These are phyloP conservation scores for Hypoxylon rubiginosum DNA, from an alignment of 2,329 filamentous ascomycete genomes.

Conservation along the genomic window DNA sequence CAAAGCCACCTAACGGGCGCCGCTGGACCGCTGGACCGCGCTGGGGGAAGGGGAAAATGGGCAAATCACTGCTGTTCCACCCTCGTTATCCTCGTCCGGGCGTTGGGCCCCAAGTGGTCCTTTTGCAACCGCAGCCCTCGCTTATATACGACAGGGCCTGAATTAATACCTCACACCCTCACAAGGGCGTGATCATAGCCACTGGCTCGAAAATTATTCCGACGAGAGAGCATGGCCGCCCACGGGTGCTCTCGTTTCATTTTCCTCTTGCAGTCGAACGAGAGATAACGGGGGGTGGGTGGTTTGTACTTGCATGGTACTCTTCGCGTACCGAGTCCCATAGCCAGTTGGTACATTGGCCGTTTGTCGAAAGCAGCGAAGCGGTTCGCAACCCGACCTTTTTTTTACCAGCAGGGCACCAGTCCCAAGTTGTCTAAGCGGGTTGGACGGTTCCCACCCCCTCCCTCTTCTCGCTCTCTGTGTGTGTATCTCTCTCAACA, in stretches of 20 bases:
- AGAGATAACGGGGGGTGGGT: conserved; percentile 33
- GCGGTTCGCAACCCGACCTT: conserved; percentile 35
- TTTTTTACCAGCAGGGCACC: conserved; percentile 33
- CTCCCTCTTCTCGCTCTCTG: conserved; percentile 18
- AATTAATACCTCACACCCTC: conserved; percentile 45
- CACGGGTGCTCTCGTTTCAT: conserved; percentile 38
- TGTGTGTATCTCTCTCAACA: conserved; percentile 14
- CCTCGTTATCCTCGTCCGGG: conserved; percentile 37
- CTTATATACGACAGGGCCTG: conserved; percentile 43
- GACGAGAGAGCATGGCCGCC: conserved; percentile 30
- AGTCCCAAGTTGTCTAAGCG: conserved; percentile 40
- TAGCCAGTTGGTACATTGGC: conserved; percentile 28
- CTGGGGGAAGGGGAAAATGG: conserved; percentile 24
- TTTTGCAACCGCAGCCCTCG: conserved; percentile 42
- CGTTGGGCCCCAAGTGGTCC: conserved; percentile 39
- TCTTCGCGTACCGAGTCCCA: conserved; percentile 30
- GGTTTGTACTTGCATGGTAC: conserved; percentile 38
- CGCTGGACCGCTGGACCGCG: conserved; percentile 5
- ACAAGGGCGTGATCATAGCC: conserved; percentile 44
- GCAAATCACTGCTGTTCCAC: conserved; percentile 36
- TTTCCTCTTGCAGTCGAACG: conserved; percentile 33
- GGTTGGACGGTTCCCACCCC: conserved; percentile 2
- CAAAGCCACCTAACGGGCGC: conserved; percentile 5
- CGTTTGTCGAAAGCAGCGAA: conserved; percentile 29
- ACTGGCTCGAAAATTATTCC: conserved; percentile 40